Evolutionary conservation across 2,329 filamentous ascomycete species (phyloP).

Genomic region (Pezicula rhizophila): DNA sequence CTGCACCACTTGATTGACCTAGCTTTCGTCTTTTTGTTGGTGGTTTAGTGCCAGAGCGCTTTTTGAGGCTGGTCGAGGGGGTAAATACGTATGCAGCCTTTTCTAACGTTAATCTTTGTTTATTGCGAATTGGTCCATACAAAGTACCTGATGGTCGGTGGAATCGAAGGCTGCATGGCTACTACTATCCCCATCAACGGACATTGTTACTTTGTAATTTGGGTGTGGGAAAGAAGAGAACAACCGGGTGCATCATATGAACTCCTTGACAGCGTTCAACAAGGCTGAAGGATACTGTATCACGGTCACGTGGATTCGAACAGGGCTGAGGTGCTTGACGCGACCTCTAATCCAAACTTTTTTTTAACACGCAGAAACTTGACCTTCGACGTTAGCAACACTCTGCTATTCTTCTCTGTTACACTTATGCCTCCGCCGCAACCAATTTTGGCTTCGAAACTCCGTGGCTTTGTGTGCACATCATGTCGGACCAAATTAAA

Average conservation of each 20-base stretch:
- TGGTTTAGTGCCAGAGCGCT: slow-evolving; percentile 15
- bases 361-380: no score
- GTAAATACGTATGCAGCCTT: slow-evolving; percentile 33
- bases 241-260: not conserved
- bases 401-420: slow-evolving; percentile 6
- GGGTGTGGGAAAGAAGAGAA: not conserved
- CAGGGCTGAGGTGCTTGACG: no score
- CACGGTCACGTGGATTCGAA: slow-evolving; percentile 1
- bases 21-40: slow-evolving; percentile 31
- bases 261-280: not conserved
- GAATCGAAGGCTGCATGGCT: slow-evolving; percentile 23
- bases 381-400: not conserved
- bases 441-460: slow-evolving; percentile 18
- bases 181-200: slow-evolving; percentile 18
- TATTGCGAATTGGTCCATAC: not conserved
- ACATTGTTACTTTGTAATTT: slow-evolving; percentile 17
- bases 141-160: slow-evolving; percentile 25
- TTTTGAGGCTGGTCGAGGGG: slow-evolving; percentile 12
- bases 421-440: slow-evolving; percentile 25
- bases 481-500: slow-evolving; percentile 26
- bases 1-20: slow-evolving; percentile 13
- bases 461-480: slow-evolving; percentile 25
- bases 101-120: slow-evolving; percentile 3
- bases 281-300: not conserved
- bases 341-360: not conserved